These are phyloP conservation scores for Phytophthora nicotianae DNA, from an alignment of 352 stramenopile species.

Conservation along the genomic window DNA sequence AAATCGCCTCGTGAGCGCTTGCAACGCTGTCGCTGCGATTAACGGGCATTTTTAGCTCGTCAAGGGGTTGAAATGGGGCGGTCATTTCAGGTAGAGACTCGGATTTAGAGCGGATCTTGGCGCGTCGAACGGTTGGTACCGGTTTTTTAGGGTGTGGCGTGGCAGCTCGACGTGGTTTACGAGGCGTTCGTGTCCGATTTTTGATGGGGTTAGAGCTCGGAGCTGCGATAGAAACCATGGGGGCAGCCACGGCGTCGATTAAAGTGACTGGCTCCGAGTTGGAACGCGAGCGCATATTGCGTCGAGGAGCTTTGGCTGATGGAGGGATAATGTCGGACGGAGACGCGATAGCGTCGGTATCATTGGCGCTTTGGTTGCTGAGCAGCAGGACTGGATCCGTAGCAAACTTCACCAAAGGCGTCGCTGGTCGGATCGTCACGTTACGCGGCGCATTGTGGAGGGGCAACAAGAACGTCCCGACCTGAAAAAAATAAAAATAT, in stretches of 20 bases:
- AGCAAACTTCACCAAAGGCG: constrained; percentile 29
- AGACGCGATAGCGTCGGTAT: background rate
- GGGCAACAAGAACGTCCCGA: constrained; percentile 52
- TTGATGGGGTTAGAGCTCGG: constrained; percentile 4
- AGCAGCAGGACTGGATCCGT: constrained; percentile 11
- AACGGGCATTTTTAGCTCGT: constrained; percentile 35
- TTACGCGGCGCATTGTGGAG: constrained; percentile 49
- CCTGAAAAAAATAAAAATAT: constrained; percentile 10
- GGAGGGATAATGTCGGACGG: constrained; percentile 21
- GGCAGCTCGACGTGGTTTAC: constrained; percentile 36
- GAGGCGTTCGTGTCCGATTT: constrained; percentile 23
- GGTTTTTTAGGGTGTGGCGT: constrained; percentile 45
- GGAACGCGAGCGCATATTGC: constrained; percentile 60
- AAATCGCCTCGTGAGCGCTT: constrained; percentile 27
- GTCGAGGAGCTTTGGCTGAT: constrained; percentile 35
- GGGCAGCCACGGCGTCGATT: constrained; percentile 1
- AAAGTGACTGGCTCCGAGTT: constrained; percentile 75
- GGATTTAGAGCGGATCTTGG: constrained; percentile 67
- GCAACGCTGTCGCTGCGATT: constrained; percentile 45
- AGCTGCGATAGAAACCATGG: background rate
- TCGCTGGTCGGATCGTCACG: constrained; percentile 68
- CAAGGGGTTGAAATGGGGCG: constrained; percentile 25
- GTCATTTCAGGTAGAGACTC: constrained; percentile 52
- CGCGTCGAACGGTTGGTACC: constrained; percentile 25
- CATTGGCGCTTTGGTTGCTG: constrained; percentile 14